Evolutionary conservation across 805 yeast species (phyloP).

Genomic region (Wickerhamiella siamensis): DNA sequence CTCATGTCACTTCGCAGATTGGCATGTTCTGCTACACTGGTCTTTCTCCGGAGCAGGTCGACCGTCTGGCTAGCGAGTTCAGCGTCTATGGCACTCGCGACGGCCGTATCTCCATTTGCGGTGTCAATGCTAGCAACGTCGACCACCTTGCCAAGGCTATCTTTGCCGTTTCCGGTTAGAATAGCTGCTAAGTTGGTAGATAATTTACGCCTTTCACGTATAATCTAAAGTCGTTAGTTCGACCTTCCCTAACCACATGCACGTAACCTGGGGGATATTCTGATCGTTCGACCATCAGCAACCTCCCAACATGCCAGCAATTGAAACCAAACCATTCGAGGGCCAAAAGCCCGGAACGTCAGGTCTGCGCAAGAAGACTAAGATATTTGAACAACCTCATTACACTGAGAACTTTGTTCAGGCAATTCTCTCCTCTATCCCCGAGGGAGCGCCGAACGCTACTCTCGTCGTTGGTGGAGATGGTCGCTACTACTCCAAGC

Average conservation of each 20-base stretch:
- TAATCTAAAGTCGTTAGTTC: too few relatives aligned
- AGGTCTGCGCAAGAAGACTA: constrained; percentile 84
- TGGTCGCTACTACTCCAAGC: constrained; percentile 81
- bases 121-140: constrained; percentile 68
- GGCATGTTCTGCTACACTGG: constrained; percentile 98
- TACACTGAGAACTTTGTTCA: constrained; percentile 93
- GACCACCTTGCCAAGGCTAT: constrained; percentile 33
- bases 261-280: too few relatives aligned
- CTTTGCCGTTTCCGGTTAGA: constrained; percentile 20
- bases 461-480: constrained; percentile 91
- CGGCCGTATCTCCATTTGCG: constrained; percentile 86
- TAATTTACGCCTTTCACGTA: too few relatives aligned
- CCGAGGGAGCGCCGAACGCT: constrained; percentile 67
- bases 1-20: constrained; percentile 74
- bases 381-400: constrained; percentile 60
- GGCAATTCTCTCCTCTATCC: constrained; percentile 70
- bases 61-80: constrained; percentile 53
- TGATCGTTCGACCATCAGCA: too few relatives aligned
- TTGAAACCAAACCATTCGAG: constrained; percentile 57
- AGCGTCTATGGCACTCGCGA: constrained; percentile 77
- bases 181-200: too few relatives aligned
- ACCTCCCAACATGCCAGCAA: constrained; percentile 11
- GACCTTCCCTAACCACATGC: too few relatives aligned
- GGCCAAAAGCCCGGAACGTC: constrained; percentile 99
- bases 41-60: constrained; percentile 59